Evolutionary conservation across 306 rosid species (phyloP).

Genomic region (Dryas octopetala): DNA sequence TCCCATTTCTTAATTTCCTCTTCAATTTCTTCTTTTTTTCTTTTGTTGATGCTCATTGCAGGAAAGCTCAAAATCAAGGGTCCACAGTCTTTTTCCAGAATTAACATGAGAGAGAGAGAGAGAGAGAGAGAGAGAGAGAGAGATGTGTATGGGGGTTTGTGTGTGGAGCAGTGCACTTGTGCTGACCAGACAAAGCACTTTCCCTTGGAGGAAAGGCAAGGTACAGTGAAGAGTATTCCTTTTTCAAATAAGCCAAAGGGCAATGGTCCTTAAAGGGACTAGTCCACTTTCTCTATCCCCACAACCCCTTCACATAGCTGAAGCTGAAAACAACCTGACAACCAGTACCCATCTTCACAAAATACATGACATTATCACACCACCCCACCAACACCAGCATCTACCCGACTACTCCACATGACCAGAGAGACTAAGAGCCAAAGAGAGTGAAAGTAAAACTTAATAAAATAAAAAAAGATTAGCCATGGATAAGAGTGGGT

Average conservation of each 20-base stretch:
- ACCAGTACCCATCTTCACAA: slow-evolving; percentile 29
- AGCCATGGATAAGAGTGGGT: slow-evolving; percentile 14
- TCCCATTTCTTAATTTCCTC: slow-evolving; percentile 18
- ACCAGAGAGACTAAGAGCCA: slow-evolving; percentile 10
- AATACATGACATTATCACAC: slow-evolving; percentile 39
- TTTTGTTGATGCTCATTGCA: slow-evolving; percentile 28
- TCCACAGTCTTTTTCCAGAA: slow-evolving; percentile 26
- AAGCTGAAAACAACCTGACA: slow-evolving; percentile 47
- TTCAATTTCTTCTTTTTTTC: slow-evolving; percentile 26
- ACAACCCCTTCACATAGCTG: slow-evolving; percentile 28
- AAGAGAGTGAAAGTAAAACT: not conserved
- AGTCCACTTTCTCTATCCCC: slow-evolving; percentile 48
- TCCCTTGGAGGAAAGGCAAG: slow-evolving; percentile 36
- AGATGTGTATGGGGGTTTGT: not conserved
- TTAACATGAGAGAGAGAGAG: slow-evolving; percentile 32
- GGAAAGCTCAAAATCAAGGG: slow-evolving; percentile 46
- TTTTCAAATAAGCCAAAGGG: slow-evolving; percentile 43
- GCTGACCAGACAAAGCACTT: slow-evolving; percentile 56
- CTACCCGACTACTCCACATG: slow-evolving; percentile 32
- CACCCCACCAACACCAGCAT: slow-evolving; percentile 18
- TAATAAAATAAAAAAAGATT: slow-evolving; percentile 6
- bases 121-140: slow-evolving; percentile 14
- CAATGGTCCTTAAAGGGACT: slow-evolving; percentile 42
- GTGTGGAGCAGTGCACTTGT: slow-evolving; percentile 25
- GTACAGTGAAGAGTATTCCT: slow-evolving; percentile 30